Base-by-base conservation (phyloP, 768 basidiomycete species). In the Auricularia sp. region DNA sequence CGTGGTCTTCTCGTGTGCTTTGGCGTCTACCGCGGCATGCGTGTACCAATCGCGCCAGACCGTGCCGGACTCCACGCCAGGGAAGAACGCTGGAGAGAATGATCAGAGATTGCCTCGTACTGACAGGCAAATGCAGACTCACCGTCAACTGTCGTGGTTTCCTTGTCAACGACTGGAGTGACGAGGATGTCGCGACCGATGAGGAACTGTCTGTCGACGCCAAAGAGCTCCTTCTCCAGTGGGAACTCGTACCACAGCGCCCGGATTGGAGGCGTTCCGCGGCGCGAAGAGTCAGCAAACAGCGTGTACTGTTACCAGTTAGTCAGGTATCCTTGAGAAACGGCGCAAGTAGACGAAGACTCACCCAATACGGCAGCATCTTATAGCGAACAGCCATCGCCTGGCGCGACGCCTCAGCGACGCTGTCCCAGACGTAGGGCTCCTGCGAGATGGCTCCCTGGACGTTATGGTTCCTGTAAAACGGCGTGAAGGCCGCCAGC, bases 201-300 rank as follows among this genome's bases (percentile, higher is more conserved):
- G 68, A 92, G 69, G 77, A 88, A 93, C 72, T 92, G 91, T 23
- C 77, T 73, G 68, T 88, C 85, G 14, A 88, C 74, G 36, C 73
- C 75, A 64, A 86, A 86, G 1, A 87, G 72, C 65, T 86, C 84
- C 47, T 51, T 21, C 67, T 90, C 84, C 51, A 86, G 74, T 0
- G 87, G 87, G 77, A 90, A 91, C 71, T 91, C 87, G 69, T 81
- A 91, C 79, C 89, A 90, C 36, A 91, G 78, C 3, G 91, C 86
- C 43, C 84, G 84, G 43, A 92, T 75, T 11, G 87, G 87, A 3
- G 90, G 89, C 3, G 87, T 84, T 2, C 88, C 89, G 42, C 71
- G 70, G 3, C 74, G 76, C 7, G 87, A 88, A 4, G 87, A 79
- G 64, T 88, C 85, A 6, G 86, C 86, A 68, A 91, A 88, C 10